Evolutionary conservation across 176 grass and related monocot genomes (phyloP).

Genomic region (Eremochloa ophiuroides): DNA sequence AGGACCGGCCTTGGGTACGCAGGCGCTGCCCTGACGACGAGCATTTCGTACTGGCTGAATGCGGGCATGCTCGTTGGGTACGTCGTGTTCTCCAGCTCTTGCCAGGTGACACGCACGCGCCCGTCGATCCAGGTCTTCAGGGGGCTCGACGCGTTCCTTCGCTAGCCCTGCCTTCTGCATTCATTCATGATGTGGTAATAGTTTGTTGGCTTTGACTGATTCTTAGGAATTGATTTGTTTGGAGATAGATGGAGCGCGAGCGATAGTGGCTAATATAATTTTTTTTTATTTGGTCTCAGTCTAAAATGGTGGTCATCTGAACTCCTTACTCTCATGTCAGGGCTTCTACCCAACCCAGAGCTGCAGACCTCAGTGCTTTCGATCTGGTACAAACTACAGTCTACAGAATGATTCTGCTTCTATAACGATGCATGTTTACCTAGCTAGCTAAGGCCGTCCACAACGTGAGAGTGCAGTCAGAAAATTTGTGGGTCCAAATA

Average conservation of each 20-base stretch:
- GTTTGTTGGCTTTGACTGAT: too few species aligned
- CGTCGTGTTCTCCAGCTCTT: slow-evolving; percentile 48
- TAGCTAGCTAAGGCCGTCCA: too few species aligned
- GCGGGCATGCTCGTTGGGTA: slow-evolving; percentile 54
- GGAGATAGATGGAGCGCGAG: too few species aligned
- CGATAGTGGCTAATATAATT: too few species aligned
- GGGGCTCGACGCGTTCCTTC: slow-evolving; percentile 54
- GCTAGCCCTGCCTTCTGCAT: slow-evolving; percentile 71
- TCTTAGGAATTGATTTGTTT: too few species aligned
- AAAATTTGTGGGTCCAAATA: too few species aligned
- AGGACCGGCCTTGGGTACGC: slow-evolving; percentile 43
- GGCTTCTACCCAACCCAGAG: slow-evolving; percentile 73
- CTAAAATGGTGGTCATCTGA: slow-evolving; percentile 96
- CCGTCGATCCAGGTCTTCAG: slow-evolving; percentile 45
- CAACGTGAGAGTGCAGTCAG: too few species aligned
- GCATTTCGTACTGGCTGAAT: slow-evolving; percentile 72
- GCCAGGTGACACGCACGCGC: slow-evolving; percentile 44
- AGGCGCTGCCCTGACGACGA: slow-evolving; percentile 63
- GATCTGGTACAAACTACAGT: slow-evolving; percentile 62
- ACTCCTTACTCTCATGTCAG: slow-evolving; percentile 75
- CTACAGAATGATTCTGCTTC: background rate
- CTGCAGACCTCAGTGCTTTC: slow-evolving; percentile 89
- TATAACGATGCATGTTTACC: too few species aligned
- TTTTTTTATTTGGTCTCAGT: slow-evolving; percentile 26
- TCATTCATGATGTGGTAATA: slow-evolving; percentile 97